Base-by-base conservation (phyloP, 805 yeast genomes). In the Pichia rugopelliculosa region DNA sequence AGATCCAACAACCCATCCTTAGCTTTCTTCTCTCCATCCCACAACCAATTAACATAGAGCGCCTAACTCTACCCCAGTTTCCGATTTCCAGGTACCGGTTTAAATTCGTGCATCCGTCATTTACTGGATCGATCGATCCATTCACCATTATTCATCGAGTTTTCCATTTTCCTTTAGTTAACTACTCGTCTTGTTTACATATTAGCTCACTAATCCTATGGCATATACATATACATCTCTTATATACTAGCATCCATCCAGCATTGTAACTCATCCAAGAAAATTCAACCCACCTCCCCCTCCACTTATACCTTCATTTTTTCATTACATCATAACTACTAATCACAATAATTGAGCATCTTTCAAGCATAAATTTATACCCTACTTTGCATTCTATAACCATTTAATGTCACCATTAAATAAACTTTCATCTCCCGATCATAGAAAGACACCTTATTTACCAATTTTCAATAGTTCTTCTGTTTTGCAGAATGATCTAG, bases 381-480 rank as follows among this genome's bases (percentile, higher is more conserved):
- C 34, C 34, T 4, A 11, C n/a, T 30, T 30, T 30, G 34, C 34
- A 30, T 30, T n/a, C 18, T n/a, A 30, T n/a, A 30, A 30, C 43
- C n/a, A 2, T 26, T 11, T 18, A n/a, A 46, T 46, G 48, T 39
- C 48, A 21, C 22, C 39, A 25, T 25, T 36, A 37, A 46, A 46
- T 41, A 46, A 46, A n/a, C 25, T 18, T 7, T 41, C 41, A 36
- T 21, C 44, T 25, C 22, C 48, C 22, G 41, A 41, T 21, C 25
- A 27, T 26, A 41, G 44, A 40, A 36, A 30, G 34, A 30, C 39
- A 13, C 47, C 47, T 23, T 45, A 45, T 45, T 6, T 18, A 30
- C 9, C 38, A 23, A 21, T 34, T 21, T n/a, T 42, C 23, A 42
- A 24, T 12, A 42, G 13, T 11, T 5, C 6, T n/a, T 30, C 34